Evolutionary conservation across 495 filamentous ascomycete genomes (phyloP).

Genomic region (Acidiella bohemica): DNA sequence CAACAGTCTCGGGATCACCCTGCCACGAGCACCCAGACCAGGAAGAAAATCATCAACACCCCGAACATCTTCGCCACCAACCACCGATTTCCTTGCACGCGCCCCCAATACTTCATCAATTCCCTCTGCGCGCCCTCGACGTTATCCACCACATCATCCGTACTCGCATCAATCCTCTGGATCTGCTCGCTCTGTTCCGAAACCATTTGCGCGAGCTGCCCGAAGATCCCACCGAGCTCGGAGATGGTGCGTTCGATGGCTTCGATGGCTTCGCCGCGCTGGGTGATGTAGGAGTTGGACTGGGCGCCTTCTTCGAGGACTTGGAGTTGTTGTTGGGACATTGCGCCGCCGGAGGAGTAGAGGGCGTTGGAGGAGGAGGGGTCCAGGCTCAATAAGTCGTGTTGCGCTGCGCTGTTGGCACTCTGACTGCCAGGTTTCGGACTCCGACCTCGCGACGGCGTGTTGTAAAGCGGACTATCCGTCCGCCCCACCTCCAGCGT

Average conservation of each 20-base stretch:
- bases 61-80: constrained; percentile 99
- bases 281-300: constrained; percentile 78
- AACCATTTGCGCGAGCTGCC: constrained; percentile 94
- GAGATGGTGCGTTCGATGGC: constrained; percentile 90
- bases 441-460: constrained; percentile 43
- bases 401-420: constrained; percentile 32
- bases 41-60: constrained; percentile 56
- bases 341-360: constrained; percentile 24
- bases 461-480: constrained; percentile 75
- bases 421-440: constrained; percentile 43
- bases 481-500: constrained; percentile 42
- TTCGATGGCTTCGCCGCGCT: constrained; percentile 90
- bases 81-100: constrained; percentile 91
- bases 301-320: constrained; percentile 90
- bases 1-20: constrained; percentile 28
- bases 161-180: constrained; percentile 68
- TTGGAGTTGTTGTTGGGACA: constrained; percentile 69
- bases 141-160: constrained; percentile 91
- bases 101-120: constrained; percentile 88
- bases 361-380: constrained; percentile 38
- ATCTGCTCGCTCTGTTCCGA: constrained; percentile 94
- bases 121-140: constrained; percentile 92
- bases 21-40: constrained; percentile 47
- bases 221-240: constrained; percentile 90
- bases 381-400: constrained; percentile 76